Evolutionary conservation across 179 eudicot genomes (phyloP).

Genomic region (Silene coronaria): DNA sequence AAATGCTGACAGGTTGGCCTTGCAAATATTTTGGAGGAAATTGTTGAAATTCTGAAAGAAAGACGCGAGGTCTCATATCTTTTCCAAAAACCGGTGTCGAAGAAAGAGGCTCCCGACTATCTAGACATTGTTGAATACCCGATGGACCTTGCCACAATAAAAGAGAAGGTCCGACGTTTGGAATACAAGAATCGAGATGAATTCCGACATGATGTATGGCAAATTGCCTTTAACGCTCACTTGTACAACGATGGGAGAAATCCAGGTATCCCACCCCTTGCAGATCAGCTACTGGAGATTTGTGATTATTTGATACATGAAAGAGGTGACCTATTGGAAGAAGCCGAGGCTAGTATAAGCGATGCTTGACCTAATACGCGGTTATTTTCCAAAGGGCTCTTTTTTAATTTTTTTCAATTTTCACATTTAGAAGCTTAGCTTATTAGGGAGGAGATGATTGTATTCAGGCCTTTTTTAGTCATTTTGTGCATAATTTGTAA

Average conservation of each 20-base stretch:
- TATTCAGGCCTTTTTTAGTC: background rate
- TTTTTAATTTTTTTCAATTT: too few species aligned
- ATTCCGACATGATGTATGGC: constrained; percentile 87
- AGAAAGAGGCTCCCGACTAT: constrained; percentile 95
- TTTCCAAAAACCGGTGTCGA: constrained; percentile 77
- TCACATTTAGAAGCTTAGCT: background rate
- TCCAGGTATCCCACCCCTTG: constrained; percentile 94
- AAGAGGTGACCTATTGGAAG: constrained; percentile 40
- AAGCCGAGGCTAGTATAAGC: constrained; percentile 68
- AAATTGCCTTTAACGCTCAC: constrained; percentile 72
- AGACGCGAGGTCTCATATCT: constrained; percentile 56
- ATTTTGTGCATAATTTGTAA: background rate
- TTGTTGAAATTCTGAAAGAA: constrained; percentile 64
- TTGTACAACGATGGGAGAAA: constrained; percentile 68
- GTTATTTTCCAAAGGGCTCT: background rate
- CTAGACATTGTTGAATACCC: constrained; percentile 47
- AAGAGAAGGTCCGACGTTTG: constrained; percentile 64
- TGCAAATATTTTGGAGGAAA: constrained; percentile 67
- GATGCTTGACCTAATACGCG: constrained; percentile 6
- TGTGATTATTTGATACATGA: constrained; percentile 62
- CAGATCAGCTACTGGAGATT: constrained; percentile 74
- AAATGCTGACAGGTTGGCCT: constrained; percentile 60
- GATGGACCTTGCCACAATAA: constrained; percentile 87
- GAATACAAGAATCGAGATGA: constrained; percentile 66
- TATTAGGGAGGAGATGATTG: too few species aligned